phyloP scores from a whole-genome alignment of 768 basidiomycete genomes.

The Erythrobasidium yunnanense region DNA sequence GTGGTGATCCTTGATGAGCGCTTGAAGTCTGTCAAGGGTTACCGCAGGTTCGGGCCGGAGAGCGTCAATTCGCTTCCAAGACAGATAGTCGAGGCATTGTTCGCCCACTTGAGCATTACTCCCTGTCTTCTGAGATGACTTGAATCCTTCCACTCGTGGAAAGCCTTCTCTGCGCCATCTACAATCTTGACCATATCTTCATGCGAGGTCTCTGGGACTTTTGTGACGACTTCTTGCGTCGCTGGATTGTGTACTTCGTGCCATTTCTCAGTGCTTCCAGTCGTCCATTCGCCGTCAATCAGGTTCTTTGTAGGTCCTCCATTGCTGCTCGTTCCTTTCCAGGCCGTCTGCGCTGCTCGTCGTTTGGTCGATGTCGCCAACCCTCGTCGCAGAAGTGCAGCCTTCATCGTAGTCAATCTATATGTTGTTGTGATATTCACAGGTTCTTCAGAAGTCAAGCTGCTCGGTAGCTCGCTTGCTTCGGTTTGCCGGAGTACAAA shows the following conservation, averaged over 20 bases:
- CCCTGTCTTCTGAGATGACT: conserved; percentile 76
- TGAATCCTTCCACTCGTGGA: conserved; percentile 70
- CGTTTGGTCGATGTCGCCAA: not conserved
- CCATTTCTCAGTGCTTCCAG: conserved; percentile 70
- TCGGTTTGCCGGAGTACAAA: too few species aligned
- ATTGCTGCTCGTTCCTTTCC: conserved; percentile 65
- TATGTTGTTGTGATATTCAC: too few species aligned
- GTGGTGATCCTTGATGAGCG: conserved; percentile 69
- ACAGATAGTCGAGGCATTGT: too few species aligned
- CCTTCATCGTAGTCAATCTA: too few species aligned
- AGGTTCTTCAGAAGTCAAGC: too few species aligned
- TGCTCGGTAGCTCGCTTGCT: too few species aligned
- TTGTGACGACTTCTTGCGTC: conserved; percentile 77
- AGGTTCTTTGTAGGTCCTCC: conserved; percentile 86
- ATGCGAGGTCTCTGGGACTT: conserved; percentile 76
- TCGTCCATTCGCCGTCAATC: conserved; percentile 77
- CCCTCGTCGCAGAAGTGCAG: not conserved
- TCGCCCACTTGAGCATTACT: conserved; percentile 73
- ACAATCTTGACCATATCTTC: conserved; percentile 73
- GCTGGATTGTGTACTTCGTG: conserved; percentile 83
- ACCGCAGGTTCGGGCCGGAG: not conserved
- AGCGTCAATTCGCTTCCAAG: too few species aligned
- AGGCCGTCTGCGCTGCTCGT: not conserved
- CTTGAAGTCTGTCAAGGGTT: conserved; percentile 57
- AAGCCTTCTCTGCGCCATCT: conserved; percentile 70